Base-by-base conservation (phyloP, 2,329 filamentous ascomycete species). In the Ceratocystis smalleyi region DNA sequence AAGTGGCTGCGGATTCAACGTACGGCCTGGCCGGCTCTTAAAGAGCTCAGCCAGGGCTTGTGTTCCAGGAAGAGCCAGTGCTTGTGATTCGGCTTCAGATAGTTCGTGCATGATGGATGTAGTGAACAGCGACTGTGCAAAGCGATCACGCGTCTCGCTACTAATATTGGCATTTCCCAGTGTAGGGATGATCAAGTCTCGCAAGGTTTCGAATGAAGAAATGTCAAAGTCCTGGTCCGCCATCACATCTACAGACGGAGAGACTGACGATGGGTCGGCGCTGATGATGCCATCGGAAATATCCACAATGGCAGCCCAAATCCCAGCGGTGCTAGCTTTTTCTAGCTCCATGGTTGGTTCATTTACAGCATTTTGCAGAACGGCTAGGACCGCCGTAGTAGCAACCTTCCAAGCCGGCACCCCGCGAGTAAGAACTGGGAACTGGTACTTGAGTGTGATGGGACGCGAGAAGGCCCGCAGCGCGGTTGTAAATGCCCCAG, bases 161-260 rank as follows among this genome's bases (percentile, higher is more conserved):
- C 84, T 78, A 5, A 96, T 81, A 1, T 77, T 74, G 5, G 81
- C 72, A 0, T 83, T 81, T 1, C 91, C 88, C 0, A 97, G 79
- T 1, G 82, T 76, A 0, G 89, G 86, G 3, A 90, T 86, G 49
- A 95, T 84, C 43, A 96, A 78, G 8, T 82, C 78, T 47, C 85
- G 81, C 0, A 97, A 77, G 60, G 80, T 79, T 35, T 75, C 76
- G 71, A 96, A 95, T 0, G 88, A 85, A 1, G 76, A 70, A 19
- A 95, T 87, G 71, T 99, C 94, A 70, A 95, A 95, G 1, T 78
- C 74, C 74, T 97, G 86, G 70, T 99, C 92, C 7, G 78, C 77
- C 30, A 61, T 40, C 27, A 61, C 27, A 35, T 61, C 47, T 15
- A 45, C 3, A 35, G 32, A 63, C 2, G 76, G 73, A 43, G 91